phyloP scores from a whole-genome alignment of 2,329 filamentous ascomycete species.

The Fusarium sp. region DNA sequence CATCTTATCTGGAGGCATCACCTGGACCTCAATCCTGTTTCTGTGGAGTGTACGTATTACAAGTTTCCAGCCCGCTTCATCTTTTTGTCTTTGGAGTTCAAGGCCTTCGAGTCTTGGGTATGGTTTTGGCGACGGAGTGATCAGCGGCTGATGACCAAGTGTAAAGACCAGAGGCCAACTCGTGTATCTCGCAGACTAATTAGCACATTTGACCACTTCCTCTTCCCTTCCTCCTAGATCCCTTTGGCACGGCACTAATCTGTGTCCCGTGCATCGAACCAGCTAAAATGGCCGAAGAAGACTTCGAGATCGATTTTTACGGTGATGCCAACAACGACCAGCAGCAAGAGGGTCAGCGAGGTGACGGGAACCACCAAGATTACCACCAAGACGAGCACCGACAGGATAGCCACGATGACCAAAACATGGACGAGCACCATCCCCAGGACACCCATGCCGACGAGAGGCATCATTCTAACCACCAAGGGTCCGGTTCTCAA shows the following conservation, averaged over 20 bases:
- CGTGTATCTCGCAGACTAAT: slow-evolving; percentile 50
- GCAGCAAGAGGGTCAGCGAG: slow-evolving; percentile 56
- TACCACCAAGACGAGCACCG: slow-evolving; percentile 48
- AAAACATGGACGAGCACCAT: slow-evolving; percentile 60
- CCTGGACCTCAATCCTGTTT: slow-evolving; percentile 42
- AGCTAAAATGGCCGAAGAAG: slow-evolving; percentile 75
- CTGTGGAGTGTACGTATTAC: slow-evolving; percentile 71
- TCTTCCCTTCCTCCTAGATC: slow-evolving; percentile 24
- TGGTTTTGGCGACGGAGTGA: slow-evolving; percentile 36
- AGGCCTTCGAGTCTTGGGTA: slow-evolving; percentile 23
- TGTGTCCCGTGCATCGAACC: slow-evolving; percentile 30
- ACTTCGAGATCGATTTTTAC: slow-evolving; percentile 82
- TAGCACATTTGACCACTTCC: slow-evolving; percentile 43
- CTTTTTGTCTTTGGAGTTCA: slow-evolving; percentile 41
- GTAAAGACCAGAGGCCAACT: slow-evolving; percentile 45
- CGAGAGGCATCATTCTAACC: slow-evolving; percentile 57
- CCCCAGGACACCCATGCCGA: slow-evolving; percentile 57
- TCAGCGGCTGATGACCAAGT: slow-evolving; percentile 47
- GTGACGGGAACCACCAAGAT: slow-evolving; percentile 45
- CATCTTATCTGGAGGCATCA: slow-evolving; percentile 41
- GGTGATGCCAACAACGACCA: slow-evolving; percentile 70
- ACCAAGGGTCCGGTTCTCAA: slow-evolving; percentile 54
- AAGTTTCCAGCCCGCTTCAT: slow-evolving; percentile 58
- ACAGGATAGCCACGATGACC: slow-evolving; percentile 54
- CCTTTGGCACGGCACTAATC: slow-evolving; percentile 29